These are phyloP conservation scores for Chrysosphaeria jannelii DNA, from an alignment of 2,329 filamentous ascomycete genomes.

Conservation along the genomic window DNA sequence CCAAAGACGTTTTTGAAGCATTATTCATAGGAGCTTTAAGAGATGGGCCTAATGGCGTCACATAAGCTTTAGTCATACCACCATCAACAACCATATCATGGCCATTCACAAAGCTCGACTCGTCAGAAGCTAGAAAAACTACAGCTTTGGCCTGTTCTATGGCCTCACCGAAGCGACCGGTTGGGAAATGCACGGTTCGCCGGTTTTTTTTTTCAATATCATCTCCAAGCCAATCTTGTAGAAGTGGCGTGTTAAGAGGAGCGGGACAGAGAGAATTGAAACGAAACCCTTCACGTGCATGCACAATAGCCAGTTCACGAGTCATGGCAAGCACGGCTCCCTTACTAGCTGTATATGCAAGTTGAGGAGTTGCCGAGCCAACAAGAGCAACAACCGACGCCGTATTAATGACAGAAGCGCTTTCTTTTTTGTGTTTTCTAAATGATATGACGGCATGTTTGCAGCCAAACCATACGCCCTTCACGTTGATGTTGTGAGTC, in stretches of 20 bases:
- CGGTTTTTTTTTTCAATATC: slow-evolving; percentile 53
- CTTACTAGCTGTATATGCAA: slow-evolving; percentile 85
- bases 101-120: slow-evolving; percentile 71
- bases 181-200: slow-evolving; percentile 71
- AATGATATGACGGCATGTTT: slow-evolving; percentile 72
- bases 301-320: slow-evolving; percentile 69
- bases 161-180: slow-evolving; percentile 72
- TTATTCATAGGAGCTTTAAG: slow-evolving; percentile 26
- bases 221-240: slow-evolving; percentile 83
- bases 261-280: slow-evolving; percentile 83
- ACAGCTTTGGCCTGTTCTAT: slow-evolving; percentile 79
- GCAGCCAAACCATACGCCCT: slow-evolving; percentile 90
- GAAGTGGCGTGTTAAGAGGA: slow-evolving; percentile 67
- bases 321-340: slow-evolving; percentile 77
- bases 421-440: slow-evolving; percentile 48
- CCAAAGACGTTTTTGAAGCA: slow-evolving; percentile 13
- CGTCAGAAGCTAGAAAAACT: slow-evolving; percentile 61
- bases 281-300: slow-evolving; percentile 62
- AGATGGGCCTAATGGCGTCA: slow-evolving; percentile 31
- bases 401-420: slow-evolving; percentile 71
- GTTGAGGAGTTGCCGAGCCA: slow-evolving; percentile 61
- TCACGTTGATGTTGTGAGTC: slow-evolving; percentile 84
- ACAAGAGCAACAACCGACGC: slow-evolving; percentile 70
- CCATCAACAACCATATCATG: slow-evolving; percentile 88
- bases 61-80: slow-evolving; percentile 81